Base-by-base conservation (phyloP, 192 early-diverging fungal species). In the Coemansia sp. region DNA sequence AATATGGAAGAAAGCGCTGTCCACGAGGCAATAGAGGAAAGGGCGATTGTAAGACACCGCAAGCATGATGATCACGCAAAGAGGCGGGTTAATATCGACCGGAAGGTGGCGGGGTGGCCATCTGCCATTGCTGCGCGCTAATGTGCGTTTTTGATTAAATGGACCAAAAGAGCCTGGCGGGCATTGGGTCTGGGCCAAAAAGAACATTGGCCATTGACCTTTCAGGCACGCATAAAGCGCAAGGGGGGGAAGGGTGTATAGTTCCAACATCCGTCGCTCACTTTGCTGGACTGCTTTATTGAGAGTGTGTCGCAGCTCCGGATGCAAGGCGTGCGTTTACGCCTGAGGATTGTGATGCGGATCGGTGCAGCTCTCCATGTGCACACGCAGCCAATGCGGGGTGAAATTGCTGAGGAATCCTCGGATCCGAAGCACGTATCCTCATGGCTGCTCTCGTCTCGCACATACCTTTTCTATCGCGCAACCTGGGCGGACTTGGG, bases 1-100 rank as follows among this genome's bases (percentile, higher is more conserved):
- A 44, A 54, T 54, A 35, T 12, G 3, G 29, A 23, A 54, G 52
- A 35, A 54, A 25, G 40, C 42, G 28, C 42, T 29, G 43, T 43
- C 18, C 55, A 38, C 35, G 28, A 44, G 35, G 31, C 21, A 18
- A 35, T 31, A 12, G 35, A 54, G 35, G 21, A 54, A 38, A 18
- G 10, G 32, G 14, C 14, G 31, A 22, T 38, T 54, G 52, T 33
- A 28, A 54, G 52, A 54, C 52, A 54, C 30, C 1, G 16, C 9
- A 33, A 32, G 52, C 52, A 35, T 54, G 52, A 54, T 16, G 12
- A 28, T 57, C 55, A 57, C 55, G 55, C 40, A 57, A 24, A 57
- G 29, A 45, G 27, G 21, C 48, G 10, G 18, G n/a, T 57, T 57
- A 57, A 57, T 57, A 45, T 57, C 7, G 54, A 12, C 22, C 16